Evolutionary conservation across 2,329 filamentous ascomycete species (phyloP).

Genomic region (Aureobasidium melanogenum): DNA sequence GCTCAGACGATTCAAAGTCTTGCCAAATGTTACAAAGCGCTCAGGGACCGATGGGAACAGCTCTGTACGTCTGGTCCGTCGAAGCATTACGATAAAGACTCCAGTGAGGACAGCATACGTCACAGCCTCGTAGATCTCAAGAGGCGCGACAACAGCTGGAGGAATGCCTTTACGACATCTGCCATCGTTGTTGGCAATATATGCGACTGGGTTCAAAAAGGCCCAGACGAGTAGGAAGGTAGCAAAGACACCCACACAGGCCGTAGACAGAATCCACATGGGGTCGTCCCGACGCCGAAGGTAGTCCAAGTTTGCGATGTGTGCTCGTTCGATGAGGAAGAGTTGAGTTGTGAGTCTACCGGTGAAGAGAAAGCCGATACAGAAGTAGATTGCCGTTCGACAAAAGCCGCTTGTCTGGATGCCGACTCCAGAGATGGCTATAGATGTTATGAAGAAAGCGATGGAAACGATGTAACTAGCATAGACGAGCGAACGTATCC

Average conservation of each 20-base stretch:
- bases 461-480: constrained; percentile 28
- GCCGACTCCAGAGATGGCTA: constrained; percentile 26
- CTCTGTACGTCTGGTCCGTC: constrained; percentile 13
- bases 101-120: constrained; percentile 33
- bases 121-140: constrained; percentile 30
- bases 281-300: constrained; percentile 25
- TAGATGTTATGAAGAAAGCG: constrained; percentile 25
- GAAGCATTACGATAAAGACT: constrained; percentile 30
- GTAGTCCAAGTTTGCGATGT: constrained; percentile 28
- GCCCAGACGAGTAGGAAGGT: constrained; percentile 17
- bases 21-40: constrained; percentile 1
- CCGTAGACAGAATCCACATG: constrained; percentile 28
- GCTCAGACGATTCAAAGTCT: not conserved
- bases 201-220: constrained; percentile 23
- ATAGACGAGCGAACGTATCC: constrained; percentile 27
- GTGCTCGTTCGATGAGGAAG: constrained; percentile 34
- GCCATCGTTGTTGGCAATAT: constrained; percentile 24
- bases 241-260: constrained; percentile 15
- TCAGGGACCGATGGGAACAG: not conserved
- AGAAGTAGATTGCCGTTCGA: constrained; percentile 28
- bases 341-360: constrained; percentile 30
- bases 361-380: constrained; percentile 29
- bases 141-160: constrained; percentile 25
- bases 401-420: constrained; percentile 22
- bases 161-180: constrained; percentile 33